Conservation (phyloP, 225 moss, liverwort and hornwort species). For the Rhytidiadelphus loreus region DNA sequence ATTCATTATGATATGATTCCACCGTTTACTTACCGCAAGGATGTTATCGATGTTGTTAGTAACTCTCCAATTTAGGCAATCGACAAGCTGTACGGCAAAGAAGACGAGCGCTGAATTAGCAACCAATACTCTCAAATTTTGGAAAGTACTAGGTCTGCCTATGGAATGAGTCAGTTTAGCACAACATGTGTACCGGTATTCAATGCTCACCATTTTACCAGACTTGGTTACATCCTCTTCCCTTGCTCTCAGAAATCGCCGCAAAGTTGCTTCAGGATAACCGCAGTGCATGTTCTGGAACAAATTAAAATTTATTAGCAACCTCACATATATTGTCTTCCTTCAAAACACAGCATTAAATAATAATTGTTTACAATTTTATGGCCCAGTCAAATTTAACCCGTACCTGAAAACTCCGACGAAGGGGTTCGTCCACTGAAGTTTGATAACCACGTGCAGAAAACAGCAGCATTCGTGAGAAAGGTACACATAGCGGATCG, state of each 20-base stretch:
- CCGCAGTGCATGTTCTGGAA: conserved; percentile 69
- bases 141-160: neutral
- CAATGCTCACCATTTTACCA: conserved; percentile 63
- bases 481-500: neutral
- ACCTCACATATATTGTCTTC: neutral
- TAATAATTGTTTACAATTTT: neutral
- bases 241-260: conserved; percentile 76
- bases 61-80: conserved; percentile 79
- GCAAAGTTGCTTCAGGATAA: conserved; percentile 48
- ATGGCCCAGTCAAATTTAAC: neutral
- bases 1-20: neutral
- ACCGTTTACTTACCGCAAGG: conserved; percentile 44
- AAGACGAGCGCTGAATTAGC: neutral
- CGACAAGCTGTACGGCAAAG: conserved; percentile 53
- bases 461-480: neutral
- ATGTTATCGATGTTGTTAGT: conserved; percentile 73
- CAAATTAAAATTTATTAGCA: neutral
- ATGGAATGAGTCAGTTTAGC: neutral
- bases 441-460: neutral
- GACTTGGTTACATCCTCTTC: conserved; percentile 63
- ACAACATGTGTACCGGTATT: no score
- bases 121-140: neutral
- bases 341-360: neutral
- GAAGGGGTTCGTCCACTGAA: conserved; percentile 34
- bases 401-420: conserved; percentile 28